Base-by-base conservation (phyloP, 1,139 yeast genomes). In the Yamadazyma buinensis region DNA sequence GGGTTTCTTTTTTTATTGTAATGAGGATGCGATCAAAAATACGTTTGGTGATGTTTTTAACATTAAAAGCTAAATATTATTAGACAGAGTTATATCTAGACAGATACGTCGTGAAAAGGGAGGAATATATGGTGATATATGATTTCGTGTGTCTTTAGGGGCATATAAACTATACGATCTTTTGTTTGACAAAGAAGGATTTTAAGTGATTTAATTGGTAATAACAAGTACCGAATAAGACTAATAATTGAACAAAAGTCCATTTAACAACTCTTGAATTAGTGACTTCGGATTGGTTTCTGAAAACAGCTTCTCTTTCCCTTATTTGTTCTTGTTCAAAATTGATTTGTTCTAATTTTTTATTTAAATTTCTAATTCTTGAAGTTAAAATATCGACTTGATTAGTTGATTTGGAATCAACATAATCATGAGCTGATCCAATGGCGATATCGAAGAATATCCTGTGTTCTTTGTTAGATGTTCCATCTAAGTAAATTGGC, bases 151-250 rank as follows among this genome's bases (percentile, higher is more conserved):
- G 22, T 15, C 9, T 17, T 17, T 17, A 7, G 19, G 5, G 13
- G 22, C 14, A 10, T 28, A 26, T 26, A 13, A 9, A 24, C 48
- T 56, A 69, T 23, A 70, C 75, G 49, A 70, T 68, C 55, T 70
- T 70, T 54, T 70, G 76, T 55, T 70, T 70, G 43, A 69, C 75
- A 41, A 70, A 70, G 62, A 70, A 70, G 29, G 72, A 51, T 67
- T 68, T 69, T 66, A 70, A 69, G 52, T 69, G 75, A 39, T 64
- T 65, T 52, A 70, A 64, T 51, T 70, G 76, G 57, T 68, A 70
- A 39, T 64, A 57, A 51, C 75, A 69, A 22, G 76, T 67, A 35
- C 72, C 74, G 26, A 67, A 54, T 57, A 70, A 67, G 11, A 70
- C 75, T 23, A 66, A 15, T 44, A 69, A 57, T 53, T 70, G 76